Base-by-base conservation (phyloP, 352 stramenopile species). In the Phytophthora pisi region DNA sequence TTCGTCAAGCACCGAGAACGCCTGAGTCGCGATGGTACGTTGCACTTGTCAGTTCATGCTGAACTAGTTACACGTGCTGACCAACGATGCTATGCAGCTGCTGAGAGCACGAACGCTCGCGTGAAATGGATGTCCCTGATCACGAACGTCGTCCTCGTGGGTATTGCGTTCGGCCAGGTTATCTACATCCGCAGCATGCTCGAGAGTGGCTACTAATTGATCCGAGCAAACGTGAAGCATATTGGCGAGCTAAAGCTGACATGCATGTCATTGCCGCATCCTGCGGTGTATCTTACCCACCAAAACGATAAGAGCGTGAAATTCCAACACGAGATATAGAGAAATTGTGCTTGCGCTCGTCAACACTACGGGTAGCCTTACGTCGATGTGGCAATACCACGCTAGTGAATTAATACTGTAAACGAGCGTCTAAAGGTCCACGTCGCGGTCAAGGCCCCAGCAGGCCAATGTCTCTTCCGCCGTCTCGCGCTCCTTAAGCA, bases 101-200 rank as follows among this genome's bases (percentile, higher is more conserved):
- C 86, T 4, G 88, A 95, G 52, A 92, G 82, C 58, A 75, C 83
- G 42, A 92, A 93, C 61, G 77, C 76, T 5, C 88, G 88, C n/a
- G 81, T 95, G 46, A 93, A 93, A 74, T 93, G 85, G 84, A 77
- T 90, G 52, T 93, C 88, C 31, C 65, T 95, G 49, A 72, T 93
- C 51, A 93, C 81, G 0, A 95, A 95, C 65, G 11, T 89, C 42
- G 79, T 95, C 56, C 80, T 95, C 23, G 67, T 95, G 23, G 75
- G 79, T 28, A 92, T 95, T 60, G 88, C 88, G 20, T 77, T 91
- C 30, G 81, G 70, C n/a, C 88, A 95, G 60, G 85, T 95, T 43
- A 63, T 95, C 57, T 93, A 93, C 78, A 92, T 95, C 52, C 88
- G 88, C 52, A 83, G 71, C 52, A 88, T 95, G 78, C 81, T 95